These are phyloP conservation scores for Glaciozyma antarctica DNA, from an alignment of 768 basidiomycete species.

Conservation along the genomic window DNA sequence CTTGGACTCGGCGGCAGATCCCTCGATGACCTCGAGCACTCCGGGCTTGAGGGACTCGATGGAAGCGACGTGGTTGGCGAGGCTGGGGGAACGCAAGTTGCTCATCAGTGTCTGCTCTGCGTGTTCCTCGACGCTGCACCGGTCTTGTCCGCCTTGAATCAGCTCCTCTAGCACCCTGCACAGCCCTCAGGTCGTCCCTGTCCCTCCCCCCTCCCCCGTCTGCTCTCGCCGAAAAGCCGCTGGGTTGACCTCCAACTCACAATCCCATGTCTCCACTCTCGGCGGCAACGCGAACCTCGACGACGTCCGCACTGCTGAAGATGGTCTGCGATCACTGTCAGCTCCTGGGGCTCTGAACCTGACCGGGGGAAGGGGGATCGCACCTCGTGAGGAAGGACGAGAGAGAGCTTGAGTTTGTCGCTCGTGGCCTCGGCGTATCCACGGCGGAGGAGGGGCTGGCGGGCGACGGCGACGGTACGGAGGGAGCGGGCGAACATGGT, in stretches of 20 bases:
- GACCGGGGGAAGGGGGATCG: slow-evolving; percentile 2
- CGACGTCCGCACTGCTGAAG: slow-evolving; percentile 80
- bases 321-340: slow-evolving; percentile 54
- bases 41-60: slow-evolving; percentile 91
- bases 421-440: slow-evolving; percentile 78
- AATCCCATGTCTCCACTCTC: slow-evolving; percentile 98
- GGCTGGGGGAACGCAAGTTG: slow-evolving; percentile 33
- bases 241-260: slow-evolving; percentile 14
- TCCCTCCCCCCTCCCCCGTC: too few relatives aligned
- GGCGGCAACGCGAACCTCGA: slow-evolving; percentile 90
- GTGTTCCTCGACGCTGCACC: too few relatives aligned
- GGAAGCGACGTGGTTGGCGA: slow-evolving; percentile 97
- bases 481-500: neutral
- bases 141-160: too few relatives aligned
- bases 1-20: slow-evolving; percentile 58
- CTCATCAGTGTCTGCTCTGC: too few relatives aligned
- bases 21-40: slow-evolving; percentile 85
- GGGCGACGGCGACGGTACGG: slow-evolving; percentile 16
- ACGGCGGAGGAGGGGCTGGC: slow-evolving; percentile 50
- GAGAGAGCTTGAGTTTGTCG: slow-evolving; percentile 83
- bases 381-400: slow-evolving; percentile 93
- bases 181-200: too few relatives aligned
- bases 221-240: too few relatives aligned
- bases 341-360: neutral
- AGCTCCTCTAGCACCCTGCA: too few relatives aligned